phyloP scores from a whole-genome alignment of 352 stramenopile genomes.

The Globisporangium okanoganense region DNA sequence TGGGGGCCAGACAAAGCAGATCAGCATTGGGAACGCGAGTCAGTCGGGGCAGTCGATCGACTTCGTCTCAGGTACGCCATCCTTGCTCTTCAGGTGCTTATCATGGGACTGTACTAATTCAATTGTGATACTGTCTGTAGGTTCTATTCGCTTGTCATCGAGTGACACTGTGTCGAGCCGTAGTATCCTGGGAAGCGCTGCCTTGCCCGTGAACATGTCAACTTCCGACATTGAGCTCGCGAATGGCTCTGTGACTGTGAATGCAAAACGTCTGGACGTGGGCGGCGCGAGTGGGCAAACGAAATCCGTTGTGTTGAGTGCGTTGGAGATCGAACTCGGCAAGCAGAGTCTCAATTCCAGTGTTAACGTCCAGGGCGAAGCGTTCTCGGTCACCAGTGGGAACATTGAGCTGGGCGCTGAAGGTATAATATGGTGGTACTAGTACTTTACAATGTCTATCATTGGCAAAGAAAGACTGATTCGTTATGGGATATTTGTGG shows the following conservation, averaged over 20 bases:
- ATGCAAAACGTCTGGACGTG: constrained; percentile 2
- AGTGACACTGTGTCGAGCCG: constrained; percentile 2
- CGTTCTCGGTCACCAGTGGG: constrained; percentile 8
- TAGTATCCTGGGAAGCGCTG: neutral
- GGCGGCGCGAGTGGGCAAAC: constrained; percentile 9
- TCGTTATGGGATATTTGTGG: neutral
- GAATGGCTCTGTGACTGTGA: constrained; percentile 4
- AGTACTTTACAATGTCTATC: neutral
- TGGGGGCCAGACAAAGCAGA: constrained; percentile 18
- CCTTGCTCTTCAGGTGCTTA: neutral
- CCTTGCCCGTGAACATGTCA: neutral
- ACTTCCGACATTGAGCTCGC: constrained; percentile 8
- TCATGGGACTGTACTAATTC: neutral
- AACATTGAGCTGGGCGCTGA: constrained; percentile 10
- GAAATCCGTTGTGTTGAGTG: constrained; percentile 4
- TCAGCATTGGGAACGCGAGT: constrained; percentile 25
- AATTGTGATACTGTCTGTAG: neutral
- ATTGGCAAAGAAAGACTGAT: neutral
- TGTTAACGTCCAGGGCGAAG: constrained; percentile 1
- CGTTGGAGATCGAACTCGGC: constrained; percentile 3
- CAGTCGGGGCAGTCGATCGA: constrained; percentile 27
- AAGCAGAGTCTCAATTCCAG: constrained; percentile 2
- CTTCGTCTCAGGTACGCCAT: constrained; percentile 20
- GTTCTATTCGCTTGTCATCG: constrained; percentile 11
- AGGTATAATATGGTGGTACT: neutral